A percentile compares a stretch with the other conserved stretches of the same genome.
phyloP scores from a whole-genome alignment of 2,329 filamentous ascomycete species.

The Sclerotinia sclerotiorum region DNA sequence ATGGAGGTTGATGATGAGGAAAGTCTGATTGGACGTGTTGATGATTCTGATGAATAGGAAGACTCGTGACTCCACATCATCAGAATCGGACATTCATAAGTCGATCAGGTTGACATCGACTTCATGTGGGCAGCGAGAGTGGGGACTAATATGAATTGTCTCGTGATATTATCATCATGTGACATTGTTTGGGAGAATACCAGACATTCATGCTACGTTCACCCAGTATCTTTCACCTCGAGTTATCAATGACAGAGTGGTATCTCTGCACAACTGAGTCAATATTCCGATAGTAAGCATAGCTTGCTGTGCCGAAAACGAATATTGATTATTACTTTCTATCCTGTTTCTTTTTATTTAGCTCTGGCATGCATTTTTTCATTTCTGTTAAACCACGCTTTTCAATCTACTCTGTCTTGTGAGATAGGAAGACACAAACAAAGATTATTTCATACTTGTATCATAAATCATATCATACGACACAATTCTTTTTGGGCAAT shows the following conservation, averaged over 20 bases:
- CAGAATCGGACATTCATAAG: neutral
- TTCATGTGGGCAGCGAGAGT: neutral
- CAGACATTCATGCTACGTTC: neutral
- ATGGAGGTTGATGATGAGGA: constrained; percentile 9
- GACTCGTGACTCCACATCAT: neutral
- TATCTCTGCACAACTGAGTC: neutral
- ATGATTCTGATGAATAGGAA: neutral
- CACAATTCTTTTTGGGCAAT: neutral
- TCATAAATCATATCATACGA: constrained; percentile 15
- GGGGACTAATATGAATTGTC: neutral
- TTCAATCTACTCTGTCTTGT: neutral
- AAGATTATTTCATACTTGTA: constrained; percentile 7
- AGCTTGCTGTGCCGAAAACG: neutral
- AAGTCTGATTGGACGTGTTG: neutral
- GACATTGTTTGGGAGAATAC: neutral
- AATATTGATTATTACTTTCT: neutral
- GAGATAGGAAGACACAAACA: neutral
- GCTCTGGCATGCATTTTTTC: neutral
- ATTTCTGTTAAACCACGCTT: constrained; percentile 1
- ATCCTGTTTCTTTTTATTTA: neutral
- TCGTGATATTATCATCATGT: neutral
- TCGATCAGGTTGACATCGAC: neutral
- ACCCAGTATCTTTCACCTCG: neutral
- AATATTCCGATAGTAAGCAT: neutral
- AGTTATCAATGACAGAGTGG: neutral